Evolutionary conservation across 2,329 filamentous ascomycete genomes (phyloP), one percentile per base, ranked within the genome.

Genomic region (Beauveria sp.): DNA sequence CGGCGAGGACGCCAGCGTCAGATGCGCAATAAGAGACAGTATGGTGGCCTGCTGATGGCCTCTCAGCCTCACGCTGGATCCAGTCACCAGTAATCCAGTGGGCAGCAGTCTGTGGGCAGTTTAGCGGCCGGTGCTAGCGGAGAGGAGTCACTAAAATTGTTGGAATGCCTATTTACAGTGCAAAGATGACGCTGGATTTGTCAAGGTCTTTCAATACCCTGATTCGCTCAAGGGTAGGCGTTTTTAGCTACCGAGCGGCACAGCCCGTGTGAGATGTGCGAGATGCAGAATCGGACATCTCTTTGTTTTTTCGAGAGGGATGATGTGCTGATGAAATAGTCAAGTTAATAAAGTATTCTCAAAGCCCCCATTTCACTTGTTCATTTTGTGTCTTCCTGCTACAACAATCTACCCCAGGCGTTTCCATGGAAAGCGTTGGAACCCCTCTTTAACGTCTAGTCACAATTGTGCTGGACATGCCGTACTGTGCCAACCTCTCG

Each of bases 21-120:
- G 55, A 61, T 67, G 65, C 58, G 64, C 64, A 65, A 64, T 62
- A 64, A 63, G 65, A 64, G 63, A 68, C 70, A 69, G 65, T 64
- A 64, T 61, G 62, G 63, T 66, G 68, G 68, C 73, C 75, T 76
- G 74, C 74, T 76, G 73, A 76, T 75, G 69, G 69, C 56, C 69
- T 71, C 73, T 75, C 72, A 76, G 74, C 73, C 73, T 77, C 72
- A 67, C 66, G 64, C 65, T 66, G 44, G 51, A 26, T 46, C 66
- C 54, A 68, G 69, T 71, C 69, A 71, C 68, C 63, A 56, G 63
- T 59, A 26, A 47, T 57, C 26, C 58, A 61, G 59, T 40, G 57
- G 10, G 18, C 53, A 37, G 55, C 8, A 40, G 50, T 52, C 52
- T 50, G 43, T 20, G 51, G 55, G 41, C 51, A 51, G 34, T 26